phyloP scores from a whole-genome alignment of 2,329 filamentous ascomycete species.

The Diplodia corticola region DNA sequence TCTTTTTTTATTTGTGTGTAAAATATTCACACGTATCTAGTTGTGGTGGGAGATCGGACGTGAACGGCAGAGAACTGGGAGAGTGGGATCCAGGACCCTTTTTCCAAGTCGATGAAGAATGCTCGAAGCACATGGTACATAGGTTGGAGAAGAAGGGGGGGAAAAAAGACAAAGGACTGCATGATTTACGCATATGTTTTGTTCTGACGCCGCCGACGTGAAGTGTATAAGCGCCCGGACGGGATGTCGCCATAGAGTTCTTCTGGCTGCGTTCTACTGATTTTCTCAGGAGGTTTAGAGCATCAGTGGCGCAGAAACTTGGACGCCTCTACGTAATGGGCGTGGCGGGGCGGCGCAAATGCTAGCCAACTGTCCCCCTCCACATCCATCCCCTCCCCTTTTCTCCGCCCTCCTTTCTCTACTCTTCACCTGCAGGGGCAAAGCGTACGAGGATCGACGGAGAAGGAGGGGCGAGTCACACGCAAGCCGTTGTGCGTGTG shows the following conservation, averaged over 20 bases:
- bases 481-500: background rate
- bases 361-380: no score
- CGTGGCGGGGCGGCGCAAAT: background rate
- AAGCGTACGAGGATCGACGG: background rate
- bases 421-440: background rate
- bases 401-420: background rate
- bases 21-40: background rate
- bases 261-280: background rate
- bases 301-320: background rate
- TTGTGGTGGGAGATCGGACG: background rate
- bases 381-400: no score
- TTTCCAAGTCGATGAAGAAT: background rate
- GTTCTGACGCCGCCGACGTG: background rate
- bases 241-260: background rate
- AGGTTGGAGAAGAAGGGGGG: background rate
- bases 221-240: background rate
- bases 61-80: background rate
- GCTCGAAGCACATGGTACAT: background rate
- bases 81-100: background rate
- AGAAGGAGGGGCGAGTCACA: background rate
- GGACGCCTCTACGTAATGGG: background rate
- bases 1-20: background rate
- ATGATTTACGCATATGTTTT: background rate
- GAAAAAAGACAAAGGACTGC: background rate
- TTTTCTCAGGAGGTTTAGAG: background rate